phyloP scores from a whole-genome alignment of 192 early-diverging fungal species.

The Backusella parvicylindrica region DNA sequence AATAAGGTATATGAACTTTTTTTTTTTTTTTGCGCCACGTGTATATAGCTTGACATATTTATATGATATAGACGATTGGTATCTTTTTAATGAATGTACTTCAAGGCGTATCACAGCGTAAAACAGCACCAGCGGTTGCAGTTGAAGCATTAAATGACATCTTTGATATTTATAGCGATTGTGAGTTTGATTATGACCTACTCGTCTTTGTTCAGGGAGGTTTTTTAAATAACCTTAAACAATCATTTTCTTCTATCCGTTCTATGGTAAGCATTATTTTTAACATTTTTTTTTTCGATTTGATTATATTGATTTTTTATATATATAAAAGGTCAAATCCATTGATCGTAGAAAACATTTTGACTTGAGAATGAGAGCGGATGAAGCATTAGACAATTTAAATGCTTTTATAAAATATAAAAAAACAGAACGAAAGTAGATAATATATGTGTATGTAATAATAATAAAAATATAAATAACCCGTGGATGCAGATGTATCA shows the following conservation, averaged over 20 bases:
- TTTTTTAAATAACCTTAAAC: slow-evolving; percentile 58
- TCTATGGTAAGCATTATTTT: slow-evolving; percentile 42
- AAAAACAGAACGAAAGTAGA: slow-evolving; percentile 58
- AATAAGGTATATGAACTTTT: slow-evolving; percentile 51
- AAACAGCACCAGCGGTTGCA: slow-evolving; percentile 38
- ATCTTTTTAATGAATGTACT: slow-evolving; percentile 59
- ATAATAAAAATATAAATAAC: too few relatives aligned
- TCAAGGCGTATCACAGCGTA: slow-evolving; percentile 29
- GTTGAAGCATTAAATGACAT: slow-evolving; percentile 83
- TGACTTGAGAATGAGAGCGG: slow-evolving; percentile 69
- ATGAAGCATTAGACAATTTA: slow-evolving; percentile 78
- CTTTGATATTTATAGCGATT: slow-evolving; percentile 88
- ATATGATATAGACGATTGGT: slow-evolving; percentile 51
- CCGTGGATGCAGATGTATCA: too few relatives aligned
- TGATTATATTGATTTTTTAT: neutral
- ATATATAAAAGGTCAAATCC: slow-evolving; percentile 35
- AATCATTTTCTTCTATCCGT: slow-evolving; percentile 46
- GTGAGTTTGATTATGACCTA: slow-evolving; percentile 74
- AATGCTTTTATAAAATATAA: slow-evolving; percentile 89
- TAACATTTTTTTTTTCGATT: neutral
- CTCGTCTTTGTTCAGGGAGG: slow-evolving; percentile 77
- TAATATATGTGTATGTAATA: neutral
- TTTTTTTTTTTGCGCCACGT: too few relatives aligned
- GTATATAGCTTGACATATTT: too few relatives aligned
- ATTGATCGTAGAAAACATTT: slow-evolving; percentile 72